Evolutionary conservation across 345 rosid species (phyloP), one percentile per base, ranked within the genome.

Genomic region (Eucalyptus cloeziana): DNA sequence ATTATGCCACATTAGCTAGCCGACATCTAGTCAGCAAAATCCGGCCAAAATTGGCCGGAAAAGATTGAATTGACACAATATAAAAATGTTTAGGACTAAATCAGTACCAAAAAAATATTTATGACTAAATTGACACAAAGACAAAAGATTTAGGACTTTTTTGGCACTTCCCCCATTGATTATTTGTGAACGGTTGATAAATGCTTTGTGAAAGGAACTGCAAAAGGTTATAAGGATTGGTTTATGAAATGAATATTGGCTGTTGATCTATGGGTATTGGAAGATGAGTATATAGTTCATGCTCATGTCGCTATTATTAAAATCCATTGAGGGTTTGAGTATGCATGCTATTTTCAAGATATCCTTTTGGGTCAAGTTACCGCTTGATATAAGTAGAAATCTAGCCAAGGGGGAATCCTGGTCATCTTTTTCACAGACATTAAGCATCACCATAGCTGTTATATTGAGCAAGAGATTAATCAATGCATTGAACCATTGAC

Each of bases 391-490:
- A 14, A 14, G 76, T 64, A 16, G 76, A 64, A 7, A n/a, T 5
- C 17, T n/a, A 14, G 37, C 9, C 5, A n/a, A 64, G 1, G 19
- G 4, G 5, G 37, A n/a, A n/a, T 14, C 37, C 1, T n/a, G 1
- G 5, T 64, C 8, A 30, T 52, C 17, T 13, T 64, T 14, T 10
- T 30, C 37, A 62, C 5, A n/a, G 2, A n/a, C 17, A 14, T 30
- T 62, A 30, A 30, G 16, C 19, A 0, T 30, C 33, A 62, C 71
- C 71, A 30, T 30, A 64, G 71, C 2, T 30, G 2, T 19, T 52
- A 64, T 14, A 64, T 30, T 64, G 37, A 64, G 37, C 19, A 30
- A 30, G 71, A 13, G 19, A 64, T 64, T 64, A 31, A 64, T 30
- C 71, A n/a, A 64, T 64, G 71, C 33, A 64, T n/a, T 64, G 33